phyloP scores from a whole-genome alignment of 2,329 filamentous ascomycete species.

The Aspergillus versicolor region DNA sequence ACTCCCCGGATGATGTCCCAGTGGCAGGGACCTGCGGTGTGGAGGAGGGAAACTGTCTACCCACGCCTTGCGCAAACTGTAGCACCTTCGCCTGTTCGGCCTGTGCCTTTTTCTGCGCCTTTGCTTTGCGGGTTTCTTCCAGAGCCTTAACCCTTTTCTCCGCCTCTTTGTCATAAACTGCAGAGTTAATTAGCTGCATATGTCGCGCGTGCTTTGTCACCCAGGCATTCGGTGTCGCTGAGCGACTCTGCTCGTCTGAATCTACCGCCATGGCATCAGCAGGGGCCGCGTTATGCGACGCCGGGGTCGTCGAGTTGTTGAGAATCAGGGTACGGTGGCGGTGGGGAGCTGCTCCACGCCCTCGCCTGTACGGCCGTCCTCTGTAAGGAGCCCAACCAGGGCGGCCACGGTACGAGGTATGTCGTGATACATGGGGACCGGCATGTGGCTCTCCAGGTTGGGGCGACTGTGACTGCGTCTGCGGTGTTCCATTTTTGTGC shows the following conservation, averaged over 20 bases:
- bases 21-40: slow-evolving; percentile 25
- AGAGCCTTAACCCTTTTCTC: slow-evolving; percentile 69
- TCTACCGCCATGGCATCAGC: slow-evolving; percentile 28
- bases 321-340: slow-evolving; percentile 65
- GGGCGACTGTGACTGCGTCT: slow-evolving; percentile 19
- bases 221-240: slow-evolving; percentile 53
- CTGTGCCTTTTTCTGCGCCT: slow-evolving; percentile 56
- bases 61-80: slow-evolving; percentile 37
- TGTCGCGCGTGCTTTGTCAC: slow-evolving; percentile 73
- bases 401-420: slow-evolving; percentile 29
- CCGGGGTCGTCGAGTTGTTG: slow-evolving; percentile 46
- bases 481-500: slow-evolving; percentile 62
- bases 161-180: slow-evolving; percentile 72
- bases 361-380: slow-evolving; percentile 39
- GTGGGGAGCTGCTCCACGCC: slow-evolving; percentile 41
- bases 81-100: slow-evolving; percentile 48
- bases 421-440: slow-evolving; percentile 28
- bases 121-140: slow-evolving; percentile 60
- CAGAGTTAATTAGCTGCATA: slow-evolving; percentile 78
- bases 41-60: slow-evolving; percentile 18
- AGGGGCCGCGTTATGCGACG: slow-evolving; percentile 22
- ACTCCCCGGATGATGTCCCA: slow-evolving; percentile 41
- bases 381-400: slow-evolving; percentile 46
- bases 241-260: slow-evolving; percentile 28
- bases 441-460: slow-evolving; percentile 23